Evolutionary conservation across 139 green algal genomes (phyloP).

Genomic region (Pleodorina starrii): DNA sequence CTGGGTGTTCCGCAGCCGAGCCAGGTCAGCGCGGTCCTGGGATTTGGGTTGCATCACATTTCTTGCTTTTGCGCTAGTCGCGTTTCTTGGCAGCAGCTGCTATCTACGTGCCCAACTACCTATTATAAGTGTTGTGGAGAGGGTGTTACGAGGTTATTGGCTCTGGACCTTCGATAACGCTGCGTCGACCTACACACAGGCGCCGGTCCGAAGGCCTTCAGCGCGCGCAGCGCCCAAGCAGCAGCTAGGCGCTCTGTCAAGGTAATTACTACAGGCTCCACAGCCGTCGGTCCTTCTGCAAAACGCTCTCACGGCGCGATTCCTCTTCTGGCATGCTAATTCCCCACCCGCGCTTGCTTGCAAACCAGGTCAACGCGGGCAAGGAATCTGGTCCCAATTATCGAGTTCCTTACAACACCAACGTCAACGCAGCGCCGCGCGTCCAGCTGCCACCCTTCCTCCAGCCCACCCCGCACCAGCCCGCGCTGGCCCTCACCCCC

Average conservation of each 20-base stretch:
- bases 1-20: not conserved
- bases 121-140: too few relatives aligned
- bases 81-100: conserved; percentile 4
- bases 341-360: not conserved
- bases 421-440: conserved; percentile 25
- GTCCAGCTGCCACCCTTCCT: conserved; percentile 38
- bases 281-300: too few relatives aligned
- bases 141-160: too few relatives aligned
- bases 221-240: not conserved
- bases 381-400: not conserved
- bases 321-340: not conserved
- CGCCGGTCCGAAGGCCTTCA: not conserved
- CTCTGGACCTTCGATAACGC: too few relatives aligned
- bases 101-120: too few relatives aligned
- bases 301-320: not conserved
- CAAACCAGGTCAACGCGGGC: not conserved
- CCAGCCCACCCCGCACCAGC: not conserved
- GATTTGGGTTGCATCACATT: not conserved
- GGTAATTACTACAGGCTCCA: too few relatives aligned
- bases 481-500: conserved; percentile 1
- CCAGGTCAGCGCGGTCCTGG: not conserved
- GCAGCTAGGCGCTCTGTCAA: not conserved
- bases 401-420: conserved; percentile 34
- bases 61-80: not conserved
- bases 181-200: too few relatives aligned